phyloP scores from a whole-genome alignment of 192 early-diverging fungal species.

The Coemansia sp. region DNA sequence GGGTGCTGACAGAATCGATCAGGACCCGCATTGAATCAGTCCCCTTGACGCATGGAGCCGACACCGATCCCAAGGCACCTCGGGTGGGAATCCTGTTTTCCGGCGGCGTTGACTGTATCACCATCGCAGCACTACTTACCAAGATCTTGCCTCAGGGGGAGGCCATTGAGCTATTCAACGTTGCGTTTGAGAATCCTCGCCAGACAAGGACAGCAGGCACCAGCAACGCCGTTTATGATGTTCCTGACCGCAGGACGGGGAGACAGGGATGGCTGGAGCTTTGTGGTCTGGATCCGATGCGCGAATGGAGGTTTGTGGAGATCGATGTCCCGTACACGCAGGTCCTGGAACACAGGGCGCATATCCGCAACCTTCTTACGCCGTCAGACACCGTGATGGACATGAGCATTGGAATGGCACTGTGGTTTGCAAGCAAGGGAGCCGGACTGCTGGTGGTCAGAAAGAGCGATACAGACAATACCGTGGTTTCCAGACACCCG shows the following conservation, averaged over 20 bases:
- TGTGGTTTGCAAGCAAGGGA: constrained; percentile 95
- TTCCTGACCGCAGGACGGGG: constrained; percentile 86
- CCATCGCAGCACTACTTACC: constrained; percentile 81
- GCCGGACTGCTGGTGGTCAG: constrained; percentile 46
- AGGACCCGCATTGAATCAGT: constrained; percentile 25
- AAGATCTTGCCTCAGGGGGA: constrained; percentile 67
- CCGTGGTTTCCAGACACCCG: constrained; percentile 46
- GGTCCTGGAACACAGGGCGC: constrained; percentile 54
- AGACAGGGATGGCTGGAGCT: constrained; percentile 57
- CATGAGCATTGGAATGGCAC: constrained; percentile 93
- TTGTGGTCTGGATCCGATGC: constrained; percentile 61
- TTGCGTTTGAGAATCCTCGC: constrained; percentile 93
- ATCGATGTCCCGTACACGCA: constrained; percentile 82
- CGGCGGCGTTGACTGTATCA: constrained; percentile 92
- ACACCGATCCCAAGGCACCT: constrained; percentile 23
- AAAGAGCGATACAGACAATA: background rate
- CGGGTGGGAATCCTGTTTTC: constrained; percentile 86
- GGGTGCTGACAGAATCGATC: constrained; percentile 17
- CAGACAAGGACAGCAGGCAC: constrained; percentile 13
- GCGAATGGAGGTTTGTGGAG: constrained; percentile 88
- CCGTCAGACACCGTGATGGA: constrained; percentile 95
- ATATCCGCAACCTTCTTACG: constrained; percentile 72
- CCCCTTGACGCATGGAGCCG: constrained; percentile 9
- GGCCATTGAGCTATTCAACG: constrained; percentile 91
- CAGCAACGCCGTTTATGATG: constrained; percentile 46